Evolutionary conservation across 2,329 filamentous ascomycete species (phyloP).

Genomic region (Aspergillus fijiensis): DNA sequence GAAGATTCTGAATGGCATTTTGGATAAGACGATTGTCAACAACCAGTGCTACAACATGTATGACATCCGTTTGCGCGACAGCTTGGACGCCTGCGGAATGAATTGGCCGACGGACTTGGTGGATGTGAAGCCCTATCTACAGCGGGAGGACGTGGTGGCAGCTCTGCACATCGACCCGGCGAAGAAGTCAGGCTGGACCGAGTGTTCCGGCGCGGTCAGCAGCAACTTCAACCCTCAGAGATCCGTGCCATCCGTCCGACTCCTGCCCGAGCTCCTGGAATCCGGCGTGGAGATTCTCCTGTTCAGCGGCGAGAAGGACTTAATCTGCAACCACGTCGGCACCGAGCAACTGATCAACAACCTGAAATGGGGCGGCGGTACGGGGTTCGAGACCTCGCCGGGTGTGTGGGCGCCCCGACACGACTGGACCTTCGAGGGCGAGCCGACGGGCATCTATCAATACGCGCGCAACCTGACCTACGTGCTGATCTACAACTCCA

Average conservation of each 20-base stretch:
- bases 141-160: constrained; percentile 70
- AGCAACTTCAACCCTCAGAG: constrained; percentile 67
- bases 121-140: constrained; percentile 78
- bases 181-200: constrained; percentile 85
- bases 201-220: constrained; percentile 81
- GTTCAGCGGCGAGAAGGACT: constrained; percentile 89
- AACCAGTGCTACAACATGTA: constrained; percentile 91
- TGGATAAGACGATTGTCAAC: constrained; percentile 60
- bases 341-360: constrained; percentile 89
- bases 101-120: constrained; percentile 91
- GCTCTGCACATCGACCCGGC: constrained; percentile 81
- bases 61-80: constrained; percentile 81
- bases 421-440: constrained; percentile 90
- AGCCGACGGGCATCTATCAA: constrained; percentile 88
- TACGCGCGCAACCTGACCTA: constrained; percentile 94
- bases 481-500: constrained; percentile 90
- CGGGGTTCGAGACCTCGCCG: constrained; percentile 82
- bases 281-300: constrained; percentile 73
- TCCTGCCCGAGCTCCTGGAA: constrained; percentile 76
- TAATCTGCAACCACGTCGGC: constrained; percentile 96
- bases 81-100: constrained; percentile 85
- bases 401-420: constrained; percentile 89
- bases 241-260: constrained; percentile 68
- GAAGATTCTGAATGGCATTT: constrained; percentile 68
- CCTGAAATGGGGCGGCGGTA: constrained; percentile 87